phyloP scores from a whole-genome alignment of 805 yeast species.

The Spathaspora passalidarum region DNA sequence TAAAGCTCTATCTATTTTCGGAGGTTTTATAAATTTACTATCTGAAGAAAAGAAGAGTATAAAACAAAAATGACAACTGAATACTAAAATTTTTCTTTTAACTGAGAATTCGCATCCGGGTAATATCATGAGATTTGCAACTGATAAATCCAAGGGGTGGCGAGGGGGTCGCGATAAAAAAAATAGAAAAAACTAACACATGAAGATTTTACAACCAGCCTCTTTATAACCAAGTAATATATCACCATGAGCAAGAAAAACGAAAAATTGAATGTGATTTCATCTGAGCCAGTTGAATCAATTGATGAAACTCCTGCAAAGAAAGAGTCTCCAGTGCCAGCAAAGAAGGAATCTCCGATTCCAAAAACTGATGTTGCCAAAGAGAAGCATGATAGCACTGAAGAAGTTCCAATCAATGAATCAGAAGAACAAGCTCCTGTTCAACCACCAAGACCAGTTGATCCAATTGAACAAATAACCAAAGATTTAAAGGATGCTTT shows the following conservation, averaged over 20 bases:
- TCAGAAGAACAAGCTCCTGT: constrained; percentile 26
- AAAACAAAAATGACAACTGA: too few species aligned
- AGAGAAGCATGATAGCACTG: constrained; percentile 1
- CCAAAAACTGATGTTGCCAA: background rate
- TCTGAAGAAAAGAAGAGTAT: constrained; percentile 14
- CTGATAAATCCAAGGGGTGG: background rate
- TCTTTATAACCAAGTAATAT: background rate
- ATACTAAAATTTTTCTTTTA: too few species aligned
- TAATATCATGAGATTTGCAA: background rate
- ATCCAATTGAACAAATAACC: constrained; percentile 53
- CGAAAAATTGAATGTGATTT: constrained; percentile 27
- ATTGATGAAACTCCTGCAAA: constrained; percentile 13
- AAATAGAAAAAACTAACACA: background rate
- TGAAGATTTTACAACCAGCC: background rate
- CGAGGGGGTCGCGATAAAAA: background rate
- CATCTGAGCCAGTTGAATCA: constrained; percentile 32
- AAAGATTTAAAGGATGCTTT: constrained; percentile 79
- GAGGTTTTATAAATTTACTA: constrained; percentile 26
- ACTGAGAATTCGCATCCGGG: background rate
- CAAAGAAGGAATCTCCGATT: background rate
- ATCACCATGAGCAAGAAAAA: constrained; percentile 16
- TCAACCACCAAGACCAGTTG: constrained; percentile 54
- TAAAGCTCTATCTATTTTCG: constrained; percentile 43
- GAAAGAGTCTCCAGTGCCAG: background rate
- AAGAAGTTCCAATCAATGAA: constrained; percentile 8